Evolutionary conservation across 2,329 filamentous ascomycete genomes (phyloP), one percentile per base, ranked within the genome.

Genomic region (Coniella lustricola): DNA sequence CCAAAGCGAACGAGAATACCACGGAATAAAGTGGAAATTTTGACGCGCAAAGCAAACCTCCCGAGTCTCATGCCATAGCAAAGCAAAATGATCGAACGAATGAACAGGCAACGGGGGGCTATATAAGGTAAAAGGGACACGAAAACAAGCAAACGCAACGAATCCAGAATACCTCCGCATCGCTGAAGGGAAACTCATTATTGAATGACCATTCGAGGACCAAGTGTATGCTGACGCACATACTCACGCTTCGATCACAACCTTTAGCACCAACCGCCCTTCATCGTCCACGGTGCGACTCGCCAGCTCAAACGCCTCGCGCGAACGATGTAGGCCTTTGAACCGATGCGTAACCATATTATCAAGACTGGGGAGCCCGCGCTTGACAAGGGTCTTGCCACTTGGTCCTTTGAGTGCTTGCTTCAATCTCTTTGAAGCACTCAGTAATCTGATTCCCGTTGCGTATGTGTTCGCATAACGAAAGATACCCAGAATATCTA

Each of bases 401-500:
- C 62, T 59, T 37, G 8, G 12, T 2, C 63, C 14, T 12, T 38
- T 29, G 20, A 31, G n/a, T 29, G 32, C 64, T 34, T 65, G 60
- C 25, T 29, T 5, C 25, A 29, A 29, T 29, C 10, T 29, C 21
- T 62, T 64, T 52, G 69, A 64, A 57, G 76, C 60, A 70, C 75
- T 65, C 63, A 83, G 65, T 64, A 82, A 61, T 35, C 72, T 72
- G 51, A 90, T 84, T n/a, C 84, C 85, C 1, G 79, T 82, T 4
- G 78, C 73, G 59, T 89, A 90, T 0, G 84, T 87, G 63, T 88
- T 86, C 17, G 83, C 83, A 57, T 90, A 90, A 41, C 85, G 76
- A 67, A 90, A 89, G 25, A 88, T 81, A 31, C 85, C 85, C n/a
- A 88, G 67, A 29, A 90, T 83, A 60, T 90, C 85, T 37, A 90